Conservation (phyloP, 495 filamentous ascomycete genomes). For the Cenococcum geophilum region DNA sequence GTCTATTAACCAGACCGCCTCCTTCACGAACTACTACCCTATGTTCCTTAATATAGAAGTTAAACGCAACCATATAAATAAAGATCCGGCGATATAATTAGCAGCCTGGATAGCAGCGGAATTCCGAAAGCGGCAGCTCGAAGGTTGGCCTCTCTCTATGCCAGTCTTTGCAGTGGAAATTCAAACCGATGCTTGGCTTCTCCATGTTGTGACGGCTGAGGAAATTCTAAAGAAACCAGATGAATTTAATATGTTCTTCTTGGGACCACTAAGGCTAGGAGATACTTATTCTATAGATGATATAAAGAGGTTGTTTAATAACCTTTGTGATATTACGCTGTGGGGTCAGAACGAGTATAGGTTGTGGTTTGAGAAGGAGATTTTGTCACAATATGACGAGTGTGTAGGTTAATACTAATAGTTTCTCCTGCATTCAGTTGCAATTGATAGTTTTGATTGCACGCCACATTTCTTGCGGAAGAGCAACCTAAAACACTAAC, state of each 20-base stretch:
- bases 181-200: constrained; percentile 8
- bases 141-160: constrained; percentile 10
- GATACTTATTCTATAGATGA: not conserved
- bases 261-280: not conserved
- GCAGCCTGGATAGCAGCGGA: constrained; percentile 15
- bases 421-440: too few species aligned
- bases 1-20: constrained; percentile 9
- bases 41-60: constrained; percentile 20
- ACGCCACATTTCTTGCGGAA: too few species aligned
- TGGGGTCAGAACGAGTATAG: not conserved
- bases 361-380: not conserved
- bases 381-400: not conserved
- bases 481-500: too few species aligned
- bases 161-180: constrained; percentile 16
- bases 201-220: constrained; percentile 7
- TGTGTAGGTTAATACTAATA: too few species aligned
- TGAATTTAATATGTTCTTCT: not conserved
- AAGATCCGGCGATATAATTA: constrained; percentile 9
- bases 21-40: constrained; percentile 6
- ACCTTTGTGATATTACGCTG: not conserved
- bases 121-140: constrained; percentile 9
- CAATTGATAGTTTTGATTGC: too few species aligned
- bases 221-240: not conserved
- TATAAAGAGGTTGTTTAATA: not conserved
- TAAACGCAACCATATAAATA: constrained; percentile 3